Conservation (phyloP, 2,329 filamentous ascomycete species). For the Orbilia quercus region DNA sequence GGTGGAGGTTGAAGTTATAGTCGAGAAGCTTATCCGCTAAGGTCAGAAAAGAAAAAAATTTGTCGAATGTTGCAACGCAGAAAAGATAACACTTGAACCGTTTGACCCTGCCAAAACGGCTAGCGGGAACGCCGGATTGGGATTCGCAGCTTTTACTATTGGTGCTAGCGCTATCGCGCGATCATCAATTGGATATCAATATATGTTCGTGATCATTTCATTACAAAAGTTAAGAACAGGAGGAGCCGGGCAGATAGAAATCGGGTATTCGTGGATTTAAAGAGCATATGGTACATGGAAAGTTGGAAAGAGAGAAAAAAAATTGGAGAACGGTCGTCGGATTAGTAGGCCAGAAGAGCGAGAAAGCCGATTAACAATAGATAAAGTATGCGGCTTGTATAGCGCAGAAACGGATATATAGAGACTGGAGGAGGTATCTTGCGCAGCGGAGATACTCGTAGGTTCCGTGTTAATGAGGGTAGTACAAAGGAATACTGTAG, state of each 20-base stretch:
- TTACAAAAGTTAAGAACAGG: slow-evolving; percentile 15
- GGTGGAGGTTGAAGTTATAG: slow-evolving; percentile 24
- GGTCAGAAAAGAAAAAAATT: slow-evolving; percentile 10
- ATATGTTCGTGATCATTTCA: slow-evolving; percentile 26
- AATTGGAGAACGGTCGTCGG: slow-evolving; percentile 1
- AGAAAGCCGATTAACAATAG: background rate
- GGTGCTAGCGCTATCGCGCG: background rate
- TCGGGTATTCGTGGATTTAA: slow-evolving; percentile 28
- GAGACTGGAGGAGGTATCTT: background rate
- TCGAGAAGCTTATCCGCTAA: slow-evolving; percentile 15
- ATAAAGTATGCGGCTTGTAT: background rate
- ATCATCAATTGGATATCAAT: background rate
- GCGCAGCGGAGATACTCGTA: no score
- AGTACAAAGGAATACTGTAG: no score
- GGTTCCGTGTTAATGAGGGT: no score
- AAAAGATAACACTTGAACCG: slow-evolving; percentile 2
- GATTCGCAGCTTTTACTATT: slow-evolving; percentile 3
- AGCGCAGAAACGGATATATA: background rate
- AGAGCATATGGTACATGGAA: slow-evolving; percentile 23
- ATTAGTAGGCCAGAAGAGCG: slow-evolving; percentile 11
- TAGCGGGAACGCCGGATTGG: slow-evolving; percentile 10
- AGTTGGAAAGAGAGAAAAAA: background rate
- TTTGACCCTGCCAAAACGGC: slow-evolving; percentile 10
- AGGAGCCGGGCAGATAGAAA: background rate
- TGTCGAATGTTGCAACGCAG: slow-evolving; percentile 25